Evolutionary conservation across 768 basidiomycete species (phyloP).

Genomic region (Naematelia aurantialba): DNA sequence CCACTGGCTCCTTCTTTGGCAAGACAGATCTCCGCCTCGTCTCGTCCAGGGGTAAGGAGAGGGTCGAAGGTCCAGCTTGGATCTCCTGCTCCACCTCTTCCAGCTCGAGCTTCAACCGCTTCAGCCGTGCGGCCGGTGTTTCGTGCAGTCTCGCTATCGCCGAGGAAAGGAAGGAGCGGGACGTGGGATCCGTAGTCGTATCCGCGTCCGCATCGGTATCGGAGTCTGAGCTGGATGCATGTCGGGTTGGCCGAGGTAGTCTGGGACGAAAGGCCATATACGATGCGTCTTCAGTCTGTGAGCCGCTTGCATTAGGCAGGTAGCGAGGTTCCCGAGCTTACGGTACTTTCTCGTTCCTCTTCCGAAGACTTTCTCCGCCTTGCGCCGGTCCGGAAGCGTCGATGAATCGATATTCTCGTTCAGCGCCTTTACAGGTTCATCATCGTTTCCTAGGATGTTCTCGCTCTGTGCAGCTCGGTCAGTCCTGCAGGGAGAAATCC

Average conservation of each 20-base stretch:
- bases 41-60: conserved; percentile 60
- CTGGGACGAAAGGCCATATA: conserved; percentile 29
- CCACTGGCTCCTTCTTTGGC: conserved; percentile 17
- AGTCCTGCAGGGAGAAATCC: neutral
- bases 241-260: conserved; percentile 27
- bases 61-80: neutral
- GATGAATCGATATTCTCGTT: conserved; percentile 34
- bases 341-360: conserved; percentile 10
- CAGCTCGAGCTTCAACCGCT: conserved; percentile 69
- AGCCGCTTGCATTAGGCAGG: too few relatives aligned
- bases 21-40: conserved; percentile 60
- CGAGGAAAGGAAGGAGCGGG: neutral
- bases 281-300: neutral
- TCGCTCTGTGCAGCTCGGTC: conserved; percentile 17
- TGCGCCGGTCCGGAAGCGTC: conserved; percentile 26
- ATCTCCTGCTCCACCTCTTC: conserved; percentile 62
- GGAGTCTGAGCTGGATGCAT: conserved; percentile 1
- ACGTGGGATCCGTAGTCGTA: conserved; percentile 7
- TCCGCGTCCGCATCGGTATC: conserved; percentile 20
- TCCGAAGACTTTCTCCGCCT: conserved; percentile 40
- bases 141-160: conserved; percentile 28
- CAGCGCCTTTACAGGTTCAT: conserved; percentile 6
- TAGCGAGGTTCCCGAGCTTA: neutral
- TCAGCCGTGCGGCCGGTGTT: conserved; percentile 48
- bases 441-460: conserved; percentile 23